Percentiles rank a stretch among this genome's conserved stretches.
phyloP scores from a whole-genome alignment of 768 basidiomycete genomes.

The Trametes villosa region DNA sequence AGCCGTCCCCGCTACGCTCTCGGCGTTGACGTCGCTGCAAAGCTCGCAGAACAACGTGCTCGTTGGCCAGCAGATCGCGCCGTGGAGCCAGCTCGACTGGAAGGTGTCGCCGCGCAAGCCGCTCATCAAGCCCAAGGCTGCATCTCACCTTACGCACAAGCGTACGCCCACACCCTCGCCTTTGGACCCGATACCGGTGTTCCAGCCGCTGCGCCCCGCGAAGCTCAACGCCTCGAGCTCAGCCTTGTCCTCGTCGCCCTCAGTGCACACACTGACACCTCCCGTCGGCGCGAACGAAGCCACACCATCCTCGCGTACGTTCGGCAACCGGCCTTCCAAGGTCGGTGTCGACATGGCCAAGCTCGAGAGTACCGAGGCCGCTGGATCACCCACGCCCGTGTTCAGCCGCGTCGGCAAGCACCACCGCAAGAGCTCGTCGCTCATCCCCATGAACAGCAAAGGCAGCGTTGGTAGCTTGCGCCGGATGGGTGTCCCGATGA shows the following conservation, averaged over 20 bases:
- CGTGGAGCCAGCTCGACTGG: slow-evolving; percentile 57
- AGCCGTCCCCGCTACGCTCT: slow-evolving; percentile 14
- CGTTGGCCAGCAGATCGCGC: slow-evolving; percentile 61
- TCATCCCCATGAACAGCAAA: slow-evolving; percentile 27
- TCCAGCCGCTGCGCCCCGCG: slow-evolving; percentile 62
- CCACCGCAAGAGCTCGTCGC: slow-evolving; percentile 32
- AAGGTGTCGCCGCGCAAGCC: slow-evolving; percentile 45
- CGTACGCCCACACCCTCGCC: slow-evolving; percentile 62
- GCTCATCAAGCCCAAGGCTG: slow-evolving; percentile 27
- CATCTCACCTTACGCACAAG: slow-evolving; percentile 47
- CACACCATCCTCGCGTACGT: slow-evolving; percentile 46
- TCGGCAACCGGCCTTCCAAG: slow-evolving; percentile 42
- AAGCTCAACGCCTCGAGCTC: slow-evolving; percentile 33
- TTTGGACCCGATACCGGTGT: slow-evolving; percentile 60
- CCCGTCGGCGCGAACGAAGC: slow-evolving; percentile 32
- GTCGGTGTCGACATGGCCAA: slow-evolving; percentile 24
- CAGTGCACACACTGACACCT: slow-evolving; percentile 34
- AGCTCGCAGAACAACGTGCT: slow-evolving; percentile 12
- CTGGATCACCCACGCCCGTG: slow-evolving; percentile 39
- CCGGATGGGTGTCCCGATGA: slow-evolving; percentile 42
- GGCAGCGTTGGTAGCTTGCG: slow-evolving; percentile 25
- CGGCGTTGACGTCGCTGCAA: slow-evolving; percentile 10
- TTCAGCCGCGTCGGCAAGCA: slow-evolving; percentile 35
- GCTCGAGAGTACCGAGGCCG: slow-evolving; percentile 24
- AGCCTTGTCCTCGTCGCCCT: slow-evolving; percentile 28